Percentiles rank a stretch among this genome's conserved stretches.
Conservation (phyloP, 208 protist species). For the Trypanosoma caninum region DNA sequence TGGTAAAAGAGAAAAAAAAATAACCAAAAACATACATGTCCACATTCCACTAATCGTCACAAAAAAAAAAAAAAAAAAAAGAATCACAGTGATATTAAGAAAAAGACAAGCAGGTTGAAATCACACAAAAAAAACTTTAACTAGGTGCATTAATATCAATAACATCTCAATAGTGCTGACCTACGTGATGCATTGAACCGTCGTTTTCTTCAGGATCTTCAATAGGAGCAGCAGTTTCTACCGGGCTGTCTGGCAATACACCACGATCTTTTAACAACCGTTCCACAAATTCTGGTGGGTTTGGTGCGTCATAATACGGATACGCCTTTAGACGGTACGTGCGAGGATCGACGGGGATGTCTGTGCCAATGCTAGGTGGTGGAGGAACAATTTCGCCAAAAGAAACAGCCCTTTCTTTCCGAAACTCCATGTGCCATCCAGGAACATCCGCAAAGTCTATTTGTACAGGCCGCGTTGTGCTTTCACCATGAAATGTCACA, state of each 20-base stretch:
- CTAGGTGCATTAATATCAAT: too few species aligned
- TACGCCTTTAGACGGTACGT: conserved; percentile 76
- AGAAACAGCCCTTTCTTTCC: conserved; percentile 47
- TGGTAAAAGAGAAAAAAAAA: too few species aligned
- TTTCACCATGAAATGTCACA: conserved; percentile 88
- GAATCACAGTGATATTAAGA: too few species aligned
- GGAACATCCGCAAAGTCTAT: conserved; percentile 74
- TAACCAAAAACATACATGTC: too few species aligned
- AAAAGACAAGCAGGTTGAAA: too few species aligned
- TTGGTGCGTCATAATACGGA: conserved; percentile 87
- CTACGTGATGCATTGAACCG: conserved; percentile 40
- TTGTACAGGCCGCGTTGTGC: conserved; percentile 64
- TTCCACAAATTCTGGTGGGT: conserved; percentile 85
- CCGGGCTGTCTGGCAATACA: conserved; percentile 73
- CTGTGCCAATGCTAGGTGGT: conserved; percentile 82
- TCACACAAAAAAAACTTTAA: too few species aligned
- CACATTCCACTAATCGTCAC: too few species aligned
- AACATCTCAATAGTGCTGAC: too few species aligned
- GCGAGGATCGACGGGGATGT: conserved; percentile 71
- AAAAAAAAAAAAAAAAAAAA: too few species aligned
- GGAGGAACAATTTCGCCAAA: conserved; percentile 65
- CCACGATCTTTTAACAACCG: conserved; percentile 83
- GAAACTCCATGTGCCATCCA: conserved; percentile 74
- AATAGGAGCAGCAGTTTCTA: conserved; percentile 30
- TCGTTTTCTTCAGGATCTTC: conserved; percentile 24